Evolutionary conservation across 768 basidiomycete genomes (phyloP).

Genomic region (Cystobasidium ongulense): DNA sequence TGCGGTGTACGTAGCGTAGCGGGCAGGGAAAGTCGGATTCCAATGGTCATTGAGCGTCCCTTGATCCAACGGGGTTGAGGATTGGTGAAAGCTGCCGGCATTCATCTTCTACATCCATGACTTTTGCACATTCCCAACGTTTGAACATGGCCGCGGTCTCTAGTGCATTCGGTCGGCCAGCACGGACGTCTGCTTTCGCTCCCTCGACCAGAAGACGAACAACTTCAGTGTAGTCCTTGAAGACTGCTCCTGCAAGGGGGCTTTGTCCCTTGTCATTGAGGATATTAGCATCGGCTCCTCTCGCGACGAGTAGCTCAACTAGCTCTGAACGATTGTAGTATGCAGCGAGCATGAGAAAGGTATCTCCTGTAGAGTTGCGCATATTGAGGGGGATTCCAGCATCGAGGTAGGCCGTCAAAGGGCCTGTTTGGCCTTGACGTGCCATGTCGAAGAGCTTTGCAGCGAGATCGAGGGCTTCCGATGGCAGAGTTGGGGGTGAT

Average conservation of each 20-base stretch:
- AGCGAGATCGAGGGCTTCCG: slow-evolving; percentile 50
- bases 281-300: slow-evolving; percentile 59
- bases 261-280: slow-evolving; percentile 65
- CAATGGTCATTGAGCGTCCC: not conserved
- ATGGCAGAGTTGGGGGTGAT: no score
- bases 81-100: not conserved
- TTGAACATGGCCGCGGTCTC: slow-evolving; percentile 64
- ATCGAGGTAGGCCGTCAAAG: slow-evolving; percentile 58
- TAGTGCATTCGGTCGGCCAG: slow-evolving; percentile 62
- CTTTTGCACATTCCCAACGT: slow-evolving; percentile 47
- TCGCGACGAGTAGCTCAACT: slow-evolving; percentile 52
- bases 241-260: slow-evolving; percentile 66
- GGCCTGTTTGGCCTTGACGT: slow-evolving; percentile 53
- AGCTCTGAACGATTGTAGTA: slow-evolving; percentile 60
- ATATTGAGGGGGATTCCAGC: slow-evolving; percentile 66
- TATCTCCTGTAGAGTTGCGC: slow-evolving; percentile 66
- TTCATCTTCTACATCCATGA: slow-evolving; percentile 16
- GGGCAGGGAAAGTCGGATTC: no score
- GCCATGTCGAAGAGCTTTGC: slow-evolving; percentile 69
- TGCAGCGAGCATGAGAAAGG: slow-evolving; percentile 66
- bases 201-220: slow-evolving; percentile 53
- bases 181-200: slow-evolving; percentile 56
- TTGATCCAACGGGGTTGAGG: slow-evolving; percentile 8
- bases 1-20: no score
- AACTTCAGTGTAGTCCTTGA: slow-evolving; percentile 61